Percentiles rank a stretch among this genome's conserved stretches.
phyloP scores from a whole-genome alignment of 257 asterid species.

The Solanum corneliomulleri region DNA sequence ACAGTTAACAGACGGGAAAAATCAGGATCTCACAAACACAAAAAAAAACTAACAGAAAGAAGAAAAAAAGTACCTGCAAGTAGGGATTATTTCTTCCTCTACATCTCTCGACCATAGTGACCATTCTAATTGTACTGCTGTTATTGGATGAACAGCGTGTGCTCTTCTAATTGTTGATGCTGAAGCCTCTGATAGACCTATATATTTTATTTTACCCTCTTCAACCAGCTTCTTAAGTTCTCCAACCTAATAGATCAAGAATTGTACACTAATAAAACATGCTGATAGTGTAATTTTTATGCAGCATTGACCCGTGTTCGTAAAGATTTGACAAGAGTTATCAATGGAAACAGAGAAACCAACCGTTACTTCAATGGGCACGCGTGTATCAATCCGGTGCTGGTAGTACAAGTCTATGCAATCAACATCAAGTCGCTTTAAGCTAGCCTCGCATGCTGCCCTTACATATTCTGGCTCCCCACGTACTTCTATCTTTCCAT shows the following conservation, averaged over 20 bases:
- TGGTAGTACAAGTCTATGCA: conserved; percentile 35
- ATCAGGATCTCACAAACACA: background rate
- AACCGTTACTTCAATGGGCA: conserved; percentile 46
- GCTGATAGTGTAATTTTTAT: background rate
- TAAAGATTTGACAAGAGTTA: no score
- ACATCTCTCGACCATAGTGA: conserved; percentile 63
- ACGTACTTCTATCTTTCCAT: background rate
- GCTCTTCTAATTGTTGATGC: conserved; percentile 71
- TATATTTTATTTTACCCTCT: conserved; percentile 65
- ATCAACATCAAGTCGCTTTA: conserved; percentile 27
- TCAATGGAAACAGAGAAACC: background rate
- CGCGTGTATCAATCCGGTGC: conserved; percentile 20
- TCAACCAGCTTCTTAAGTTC: conserved; percentile 67
- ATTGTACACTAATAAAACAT: background rate
- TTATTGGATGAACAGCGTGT: conserved; percentile 57
- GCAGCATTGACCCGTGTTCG: background rate
- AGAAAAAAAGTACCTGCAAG: conserved; percentile 34
- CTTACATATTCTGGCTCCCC: conserved; percentile 35
- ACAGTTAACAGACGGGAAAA: background rate
- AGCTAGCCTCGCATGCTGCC: conserved; percentile 27
- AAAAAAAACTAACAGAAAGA: background rate
- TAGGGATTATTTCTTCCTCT: conserved; percentile 51
- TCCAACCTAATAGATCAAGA: conserved; percentile 33
- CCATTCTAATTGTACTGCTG: conserved; percentile 69
- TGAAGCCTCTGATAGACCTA: conserved; percentile 70